A percentile compares a stretch with the other conserved stretches of the same genome.
These are phyloP conservation scores for Coemansia sp. DNA, from an alignment of 192 early-diverging fungal genomes.

Conservation along the genomic window DNA sequence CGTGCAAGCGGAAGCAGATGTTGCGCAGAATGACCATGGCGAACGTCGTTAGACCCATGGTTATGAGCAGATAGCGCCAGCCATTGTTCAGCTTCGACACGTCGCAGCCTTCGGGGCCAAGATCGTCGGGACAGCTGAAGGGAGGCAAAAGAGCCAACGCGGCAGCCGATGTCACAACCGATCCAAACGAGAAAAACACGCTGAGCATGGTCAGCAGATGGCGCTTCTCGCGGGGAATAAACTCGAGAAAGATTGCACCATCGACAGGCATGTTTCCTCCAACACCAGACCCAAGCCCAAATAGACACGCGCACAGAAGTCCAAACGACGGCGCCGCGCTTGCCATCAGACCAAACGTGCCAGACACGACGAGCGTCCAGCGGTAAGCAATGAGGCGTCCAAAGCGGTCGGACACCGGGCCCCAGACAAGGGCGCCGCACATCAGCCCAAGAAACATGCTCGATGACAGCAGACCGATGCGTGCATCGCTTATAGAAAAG, in stretches of 20 bases:
- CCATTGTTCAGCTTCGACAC: slow-evolving; percentile 67
- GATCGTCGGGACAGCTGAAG: slow-evolving; percentile 63
- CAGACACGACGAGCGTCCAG: slow-evolving; percentile 71
- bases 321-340: slow-evolving; percentile 66
- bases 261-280: slow-evolving; percentile 64
- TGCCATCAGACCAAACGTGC: slow-evolving; percentile 69
- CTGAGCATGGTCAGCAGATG: slow-evolving; percentile 82
- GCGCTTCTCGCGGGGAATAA: slow-evolving; percentile 74
- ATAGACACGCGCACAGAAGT: slow-evolving; percentile 62
- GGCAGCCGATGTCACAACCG: slow-evolving; percentile 66
- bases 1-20: slow-evolving; percentile 67
- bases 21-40: slow-evolving; percentile 73
- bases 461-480: slow-evolving; percentile 69
- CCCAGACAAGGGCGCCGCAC: slow-evolving; percentile 84
- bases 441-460: slow-evolving; percentile 77
- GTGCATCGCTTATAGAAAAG: slow-evolving; percentile 64
- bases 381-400: slow-evolving; percentile 77
- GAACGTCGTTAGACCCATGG: slow-evolving; percentile 61
- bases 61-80: slow-evolving; percentile 76
- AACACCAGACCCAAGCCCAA: slow-evolving; percentile 76
- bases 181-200: slow-evolving; percentile 81
- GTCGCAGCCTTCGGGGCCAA: slow-evolving; percentile 46
- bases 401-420: slow-evolving; percentile 65
- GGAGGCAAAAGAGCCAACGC: slow-evolving; percentile 67
- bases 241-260: slow-evolving; percentile 84